Evolutionary conservation across 805 yeast genomes (phyloP), one percentile per base, ranked within the genome.

Genomic region (Candida silvicultrix): DNA sequence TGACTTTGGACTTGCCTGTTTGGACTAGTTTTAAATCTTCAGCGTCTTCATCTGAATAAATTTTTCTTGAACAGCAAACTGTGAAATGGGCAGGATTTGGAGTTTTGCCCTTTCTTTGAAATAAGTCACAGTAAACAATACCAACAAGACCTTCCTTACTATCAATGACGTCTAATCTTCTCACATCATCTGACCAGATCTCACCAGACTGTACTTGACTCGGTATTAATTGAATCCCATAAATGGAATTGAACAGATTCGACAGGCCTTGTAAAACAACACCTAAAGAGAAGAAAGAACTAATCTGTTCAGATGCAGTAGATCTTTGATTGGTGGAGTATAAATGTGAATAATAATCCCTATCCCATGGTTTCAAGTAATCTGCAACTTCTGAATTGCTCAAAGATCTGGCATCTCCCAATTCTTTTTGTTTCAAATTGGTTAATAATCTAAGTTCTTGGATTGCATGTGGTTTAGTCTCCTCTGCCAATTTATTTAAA

Each of bases 51-150:
- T 73, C 75, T 0, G 74, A 72, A 55, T 81, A 81, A 15, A 89
- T 76, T 57, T 80, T 78, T 53, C 98, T 75, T n/a, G 96, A 87
- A 58, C 98, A 94, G 50, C 94, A 89, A 8, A 94, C 87, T 0
- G 98, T 94, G 66, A 88, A 94, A 66, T 94, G 99, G 0, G 98
- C 95, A 1, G 99, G 97, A 48, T 84, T 81, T 1, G 88, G 81
- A 1, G 85, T 78, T 63, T 86, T 86, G 14, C 84, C 83, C 9
- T 71, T 73, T 45, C 96, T 74, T 51, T 85, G 83, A 70, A 92
- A 87, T 44, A 94, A 71, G 62, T 94, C 99, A 54, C 95, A 77
- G 61, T 94, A 94, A 22, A 94, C 79, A 42, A 84, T 78, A 2
- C 98, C 99, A 38, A 86, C 73, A 23, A 81, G 60, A 0, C 81